These are phyloP conservation scores for Pythium dissimile DNA, from an alignment of 352 stramenopile genomes.

Conservation along the genomic window DNA sequence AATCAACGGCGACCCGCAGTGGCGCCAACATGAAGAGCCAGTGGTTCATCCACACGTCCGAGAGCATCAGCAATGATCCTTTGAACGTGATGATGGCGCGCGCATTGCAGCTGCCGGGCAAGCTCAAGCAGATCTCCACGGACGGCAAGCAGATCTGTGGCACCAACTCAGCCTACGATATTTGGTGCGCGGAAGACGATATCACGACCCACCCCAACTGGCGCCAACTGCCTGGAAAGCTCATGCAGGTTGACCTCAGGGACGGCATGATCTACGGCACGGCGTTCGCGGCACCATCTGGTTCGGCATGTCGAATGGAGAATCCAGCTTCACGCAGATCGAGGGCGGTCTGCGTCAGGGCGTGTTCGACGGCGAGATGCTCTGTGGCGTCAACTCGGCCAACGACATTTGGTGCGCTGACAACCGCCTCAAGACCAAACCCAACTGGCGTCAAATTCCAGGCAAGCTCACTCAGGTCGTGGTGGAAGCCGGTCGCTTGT, in stretches of 20 bases:
- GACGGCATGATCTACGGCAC: constrained; percentile 25
- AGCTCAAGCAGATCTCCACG: constrained; percentile 25
- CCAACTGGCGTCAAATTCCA: constrained; percentile 13
- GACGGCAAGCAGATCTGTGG: constrained; percentile 35
- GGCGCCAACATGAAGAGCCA: no score
- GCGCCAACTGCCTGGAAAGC: constrained; percentile 23
- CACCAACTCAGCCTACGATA: constrained; percentile 16
- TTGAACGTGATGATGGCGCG: no score
- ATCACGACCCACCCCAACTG: constrained; percentile 26
- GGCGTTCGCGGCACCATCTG: constrained; percentile 7
- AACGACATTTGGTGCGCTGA: constrained; percentile 19
- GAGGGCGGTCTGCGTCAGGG: constrained; percentile 12
- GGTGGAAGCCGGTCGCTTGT: constrained; percentile 19
- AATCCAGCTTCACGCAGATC: constrained; percentile 14
- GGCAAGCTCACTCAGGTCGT: constrained; percentile 21
- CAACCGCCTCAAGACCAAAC: neutral
- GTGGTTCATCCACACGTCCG: no score
- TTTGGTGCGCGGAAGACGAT: constrained; percentile 23
- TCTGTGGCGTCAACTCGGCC: constrained; percentile 18
- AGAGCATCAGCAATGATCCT: no score
- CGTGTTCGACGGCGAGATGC: constrained; percentile 24
- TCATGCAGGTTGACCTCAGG: constrained; percentile 22
- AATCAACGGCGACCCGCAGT: constrained; percentile 3
- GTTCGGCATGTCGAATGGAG: constrained; percentile 23
- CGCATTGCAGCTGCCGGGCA: constrained; percentile 9